A percentile compares a stretch with the other conserved stretches of the same genome.
phyloP scores from a whole-genome alignment of 108 stramenopile genomes.

The Fragilariopsis cylindrus region DNA sequence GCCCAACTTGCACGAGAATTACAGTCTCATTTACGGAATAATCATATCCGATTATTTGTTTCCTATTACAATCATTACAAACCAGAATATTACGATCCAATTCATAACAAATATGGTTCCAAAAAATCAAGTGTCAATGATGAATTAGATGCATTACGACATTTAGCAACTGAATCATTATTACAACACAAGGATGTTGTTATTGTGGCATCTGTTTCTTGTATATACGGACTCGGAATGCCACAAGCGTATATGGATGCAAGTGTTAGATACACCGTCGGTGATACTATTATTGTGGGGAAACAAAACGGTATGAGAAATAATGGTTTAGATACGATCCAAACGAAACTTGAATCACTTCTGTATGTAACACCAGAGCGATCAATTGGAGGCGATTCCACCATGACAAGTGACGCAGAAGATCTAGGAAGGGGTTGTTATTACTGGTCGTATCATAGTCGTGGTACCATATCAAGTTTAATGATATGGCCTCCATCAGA shows the following conservation, averaged over 20 bases:
- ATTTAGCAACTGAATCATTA: slow-evolving; percentile 68
- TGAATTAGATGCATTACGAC: slow-evolving; percentile 71
- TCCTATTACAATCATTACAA: slow-evolving; percentile 75
- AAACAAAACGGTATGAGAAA: neutral
- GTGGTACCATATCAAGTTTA: neutral
- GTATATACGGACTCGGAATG: slow-evolving; percentile 85
- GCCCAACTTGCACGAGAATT: slow-evolving; percentile 79
- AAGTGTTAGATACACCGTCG: slow-evolving; percentile 28
- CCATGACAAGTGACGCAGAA: slow-evolving; percentile 5
- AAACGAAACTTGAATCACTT: neutral
- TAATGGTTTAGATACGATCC: slow-evolving; percentile 8
- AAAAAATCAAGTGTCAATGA: slow-evolving; percentile 71
- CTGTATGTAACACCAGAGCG: neutral
- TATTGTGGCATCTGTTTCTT: slow-evolving; percentile 74
- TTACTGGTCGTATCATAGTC: slow-evolving; percentile 11
- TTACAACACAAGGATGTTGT: slow-evolving; percentile 66
- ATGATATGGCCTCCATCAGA: slow-evolving; percentile 60
- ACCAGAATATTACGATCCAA: slow-evolving; percentile 66
- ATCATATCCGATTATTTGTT: slow-evolving; percentile 74
- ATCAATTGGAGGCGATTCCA: neutral
- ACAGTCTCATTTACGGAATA: slow-evolving; percentile 50
- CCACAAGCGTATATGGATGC: slow-evolving; percentile 70
- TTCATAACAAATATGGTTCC: slow-evolving; percentile 59
- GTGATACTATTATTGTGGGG: slow-evolving; percentile 21
- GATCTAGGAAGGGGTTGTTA: slow-evolving; percentile 40